Percentiles rank a stretch among this genome's conserved stretches.
Conservation (phyloP, 345 rosid species). For the Crucihimalaya himalaica region DNA sequence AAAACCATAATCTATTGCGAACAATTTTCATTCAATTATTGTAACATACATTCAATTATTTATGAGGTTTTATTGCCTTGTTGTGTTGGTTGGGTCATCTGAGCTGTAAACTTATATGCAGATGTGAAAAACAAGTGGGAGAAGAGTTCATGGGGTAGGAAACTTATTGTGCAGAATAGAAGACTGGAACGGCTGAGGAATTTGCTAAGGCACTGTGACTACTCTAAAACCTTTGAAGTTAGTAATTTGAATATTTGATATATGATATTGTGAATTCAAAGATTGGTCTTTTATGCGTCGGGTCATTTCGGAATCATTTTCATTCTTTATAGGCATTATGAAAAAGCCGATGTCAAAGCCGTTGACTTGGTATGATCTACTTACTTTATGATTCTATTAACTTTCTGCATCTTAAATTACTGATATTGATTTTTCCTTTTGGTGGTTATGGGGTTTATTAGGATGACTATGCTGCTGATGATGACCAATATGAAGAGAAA, state of each 20-base stretch:
- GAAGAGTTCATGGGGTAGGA: too few species aligned
- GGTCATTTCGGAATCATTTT: background rate
- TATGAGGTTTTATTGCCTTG: too few species aligned
- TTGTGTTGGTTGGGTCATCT: too few species aligned
- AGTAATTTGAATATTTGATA: background rate
- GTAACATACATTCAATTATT: too few species aligned
- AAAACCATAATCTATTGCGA: too few species aligned
- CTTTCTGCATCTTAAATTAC: constrained; percentile 9
- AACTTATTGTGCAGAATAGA: too few species aligned
- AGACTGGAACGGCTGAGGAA: constrained; percentile 86
- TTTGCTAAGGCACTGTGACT: constrained; percentile 60
- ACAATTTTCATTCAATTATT: too few species aligned
- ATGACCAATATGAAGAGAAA: constrained; percentile 68
- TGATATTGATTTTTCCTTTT: background rate
- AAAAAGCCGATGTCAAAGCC: constrained; percentile 63
- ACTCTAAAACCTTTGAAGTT: background rate
- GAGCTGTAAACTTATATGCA: too few species aligned
- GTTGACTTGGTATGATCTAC: constrained; percentile 62
- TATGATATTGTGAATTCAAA: background rate
- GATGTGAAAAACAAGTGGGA: too few species aligned
- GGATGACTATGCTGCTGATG: constrained; percentile 75
- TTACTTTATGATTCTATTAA: background rate
- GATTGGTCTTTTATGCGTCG: background rate
- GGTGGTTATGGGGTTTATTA: background rate
- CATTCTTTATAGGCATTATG: constrained; percentile 58